Evolutionary conservation across 2,329 filamentous ascomycete species (phyloP), one percentile per base, ranked within the genome.

Genomic region (Pseudogymnoascus sp.): DNA sequence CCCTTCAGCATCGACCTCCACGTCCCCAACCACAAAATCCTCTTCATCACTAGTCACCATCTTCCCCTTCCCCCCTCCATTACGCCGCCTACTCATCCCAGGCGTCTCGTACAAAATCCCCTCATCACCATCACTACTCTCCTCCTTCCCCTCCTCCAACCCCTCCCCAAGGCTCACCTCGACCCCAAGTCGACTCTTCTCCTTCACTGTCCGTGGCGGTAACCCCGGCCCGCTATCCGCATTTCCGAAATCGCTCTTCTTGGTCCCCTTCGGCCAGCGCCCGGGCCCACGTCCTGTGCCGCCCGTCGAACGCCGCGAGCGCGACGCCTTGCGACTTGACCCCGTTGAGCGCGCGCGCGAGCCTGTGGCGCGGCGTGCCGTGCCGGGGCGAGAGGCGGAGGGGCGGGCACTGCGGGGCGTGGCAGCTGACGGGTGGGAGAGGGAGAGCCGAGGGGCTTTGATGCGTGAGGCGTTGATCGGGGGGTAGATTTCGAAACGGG

Each of bases 401-500:
- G 60, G 38, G 66, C 41, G 65, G 12, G 66, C 62, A n/a, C 64
- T 65, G 39, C 62, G 66, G 8, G 60, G 63, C 30, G 66, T 64
- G 49, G 65, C 62, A 12, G 64, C 35, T 23, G 66, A 28, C 12
- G 64, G 65, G 23, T 70, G 66, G 33, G 62, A 60, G 19, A 67
- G 65, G 19, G 70, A 62, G 23, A 73, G 71, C 28, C 69, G 64
- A 8, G 66, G 66, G 5, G 64, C 78, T 22, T 83, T 79, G 60
- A 77, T 75, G 35, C 66, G 64, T 19, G 71, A 65, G 35, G 82
- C 82, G 19, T 82, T 82, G 7, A 89, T 75, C 0, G 88, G 84
- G 7, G 91, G 91, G 69, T 90, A 93, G 41, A 94, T 84, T 68
- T 92, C 88, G 72, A 91, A 95, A 35, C 90, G 84, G 1, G 80